A percentile compares a stretch with the other conserved stretches of the same genome.
Conservation (phyloP, 805 yeast species). For the Gaillardinia entomophila region DNA sequence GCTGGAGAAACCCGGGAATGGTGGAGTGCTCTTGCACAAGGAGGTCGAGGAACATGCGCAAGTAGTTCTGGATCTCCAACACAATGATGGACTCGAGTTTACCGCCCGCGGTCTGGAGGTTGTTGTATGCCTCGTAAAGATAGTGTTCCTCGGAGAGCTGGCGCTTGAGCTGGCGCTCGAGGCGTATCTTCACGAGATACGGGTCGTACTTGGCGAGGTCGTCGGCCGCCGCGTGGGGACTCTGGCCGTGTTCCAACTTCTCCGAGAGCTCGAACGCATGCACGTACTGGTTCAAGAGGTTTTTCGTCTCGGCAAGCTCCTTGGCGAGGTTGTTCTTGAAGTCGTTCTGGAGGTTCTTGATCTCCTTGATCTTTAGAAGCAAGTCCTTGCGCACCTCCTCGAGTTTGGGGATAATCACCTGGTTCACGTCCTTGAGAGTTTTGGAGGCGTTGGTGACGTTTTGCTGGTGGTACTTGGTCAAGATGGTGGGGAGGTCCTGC, state of each 20-base stretch:
- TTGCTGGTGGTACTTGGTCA: slow-evolving; percentile 46
- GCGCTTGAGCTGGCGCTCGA: slow-evolving; percentile 72
- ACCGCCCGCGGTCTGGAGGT: slow-evolving; percentile 81
- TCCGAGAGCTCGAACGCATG: slow-evolving; percentile 64
- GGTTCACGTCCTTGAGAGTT: slow-evolving; percentile 46
- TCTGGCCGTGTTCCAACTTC: slow-evolving; percentile 24
- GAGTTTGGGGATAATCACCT: slow-evolving; percentile 46
- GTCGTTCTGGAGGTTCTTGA: slow-evolving; percentile 74
- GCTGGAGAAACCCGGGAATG: slow-evolving; percentile 59
- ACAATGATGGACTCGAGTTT: slow-evolving; percentile 84
- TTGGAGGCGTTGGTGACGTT: slow-evolving; percentile 30
- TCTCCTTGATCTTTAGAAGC: slow-evolving; percentile 79
- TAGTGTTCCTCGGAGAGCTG: slow-evolving; percentile 82
- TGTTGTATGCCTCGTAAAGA: slow-evolving; percentile 81
- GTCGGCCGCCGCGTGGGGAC: slow-evolving; percentile 15
- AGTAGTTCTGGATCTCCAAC: slow-evolving; percentile 76
- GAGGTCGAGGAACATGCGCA: slow-evolving; percentile 64
- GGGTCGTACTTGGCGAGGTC: slow-evolving; percentile 65
- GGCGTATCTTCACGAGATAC: slow-evolving; percentile 59
- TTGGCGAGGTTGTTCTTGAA: slow-evolving; percentile 70
- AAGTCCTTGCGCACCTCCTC: slow-evolving; percentile 66
- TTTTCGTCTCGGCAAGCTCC: slow-evolving; percentile 42
- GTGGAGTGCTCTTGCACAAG: slow-evolving; percentile 70
- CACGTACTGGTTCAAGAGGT: slow-evolving; percentile 41
- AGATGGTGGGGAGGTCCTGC: slow-evolving; percentile 71